phyloP scores from a whole-genome alignment of 2,329 filamentous ascomycete species.

The Colletotrichum orchidophilum region DNA sequence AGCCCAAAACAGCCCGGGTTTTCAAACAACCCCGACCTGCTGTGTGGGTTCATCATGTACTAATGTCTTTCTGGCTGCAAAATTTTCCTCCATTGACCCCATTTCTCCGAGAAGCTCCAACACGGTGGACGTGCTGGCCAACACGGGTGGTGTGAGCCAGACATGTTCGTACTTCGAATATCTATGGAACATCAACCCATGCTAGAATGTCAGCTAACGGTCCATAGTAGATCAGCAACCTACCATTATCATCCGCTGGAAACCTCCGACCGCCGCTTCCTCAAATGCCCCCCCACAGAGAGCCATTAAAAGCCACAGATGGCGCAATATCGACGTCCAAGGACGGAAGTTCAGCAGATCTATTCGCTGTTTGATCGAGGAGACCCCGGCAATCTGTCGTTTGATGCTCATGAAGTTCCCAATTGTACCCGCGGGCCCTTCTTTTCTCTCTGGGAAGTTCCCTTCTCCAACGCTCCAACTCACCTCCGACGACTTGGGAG shows the following conservation, averaged over 20 bases:
- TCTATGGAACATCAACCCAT: constrained; percentile 5
- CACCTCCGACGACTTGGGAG: constrained; percentile 23
- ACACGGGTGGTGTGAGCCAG: background rate
- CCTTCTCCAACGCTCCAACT: constrained; percentile 21
- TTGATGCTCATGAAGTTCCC: constrained; percentile 34
- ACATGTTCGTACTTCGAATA: background rate
- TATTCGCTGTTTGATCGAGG: constrained; percentile 15
- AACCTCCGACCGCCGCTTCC: constrained; percentile 14
- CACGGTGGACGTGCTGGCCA: background rate
- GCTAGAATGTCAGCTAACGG: constrained; percentile 2
- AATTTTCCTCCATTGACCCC: constrained; percentile 11
- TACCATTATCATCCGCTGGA: constrained; percentile 14
- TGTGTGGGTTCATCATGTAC: constrained; percentile 4
- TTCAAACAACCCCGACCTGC: constrained; percentile 17
- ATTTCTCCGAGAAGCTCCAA: background rate
- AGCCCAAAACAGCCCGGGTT: constrained; percentile 28
- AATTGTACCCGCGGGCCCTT: constrained; percentile 23
- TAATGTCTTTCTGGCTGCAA: constrained; percentile 2
- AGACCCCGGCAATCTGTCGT: constrained; percentile 21
- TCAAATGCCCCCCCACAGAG: constrained; percentile 5
- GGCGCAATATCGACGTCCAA: constrained; percentile 30
- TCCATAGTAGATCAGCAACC: constrained; percentile 16
- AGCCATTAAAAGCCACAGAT: constrained; percentile 25
- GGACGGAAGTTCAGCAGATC: constrained; percentile 26
- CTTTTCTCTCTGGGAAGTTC: constrained; percentile 17